Conservation (phyloP, 2,329 filamentous ascomycete species). For the Penicillium sp. region DNA sequence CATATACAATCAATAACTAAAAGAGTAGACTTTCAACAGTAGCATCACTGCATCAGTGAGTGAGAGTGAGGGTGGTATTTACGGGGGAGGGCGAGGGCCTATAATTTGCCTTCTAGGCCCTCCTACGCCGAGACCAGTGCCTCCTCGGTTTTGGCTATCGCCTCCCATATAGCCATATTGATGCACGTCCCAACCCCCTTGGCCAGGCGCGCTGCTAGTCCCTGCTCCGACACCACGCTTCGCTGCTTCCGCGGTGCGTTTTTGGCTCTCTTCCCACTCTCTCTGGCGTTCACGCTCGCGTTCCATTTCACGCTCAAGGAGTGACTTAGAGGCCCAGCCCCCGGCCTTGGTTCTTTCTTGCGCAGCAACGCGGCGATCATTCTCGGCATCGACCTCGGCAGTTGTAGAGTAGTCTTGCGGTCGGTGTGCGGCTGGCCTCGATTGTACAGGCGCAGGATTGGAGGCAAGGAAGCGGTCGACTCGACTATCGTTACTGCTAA, state of each 20-base stretch:
- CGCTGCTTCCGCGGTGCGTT: conserved; percentile 45
- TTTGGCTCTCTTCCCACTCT: conserved; percentile 62
- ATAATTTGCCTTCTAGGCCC: conserved; percentile 59
- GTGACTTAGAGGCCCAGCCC: conserved; percentile 59
- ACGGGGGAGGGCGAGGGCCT: conserved; percentile 53
- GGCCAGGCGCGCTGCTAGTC: conserved; percentile 45
- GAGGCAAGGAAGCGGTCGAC: conserved; percentile 55
- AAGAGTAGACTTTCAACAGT: neutral
- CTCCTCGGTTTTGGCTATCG: conserved; percentile 57
- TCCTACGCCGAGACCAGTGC: conserved; percentile 50
- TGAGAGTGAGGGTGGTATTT: conserved; percentile 1
- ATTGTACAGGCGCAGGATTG: conserved; percentile 47
- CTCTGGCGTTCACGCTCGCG: conserved; percentile 60
- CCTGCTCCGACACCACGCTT: conserved; percentile 37
- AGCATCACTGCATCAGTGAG: neutral
- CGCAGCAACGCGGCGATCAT: conserved; percentile 51
- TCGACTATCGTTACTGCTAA: conserved; percentile 35
- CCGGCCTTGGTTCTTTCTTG: conserved; percentile 57
- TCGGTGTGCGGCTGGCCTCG: conserved; percentile 36
- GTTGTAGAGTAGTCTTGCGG: conserved; percentile 49
- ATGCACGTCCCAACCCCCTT: conserved; percentile 58
- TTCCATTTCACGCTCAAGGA: conserved; percentile 65
- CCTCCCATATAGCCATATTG: conserved; percentile 63
- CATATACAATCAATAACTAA: conserved; percentile 3
- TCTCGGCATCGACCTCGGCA: conserved; percentile 54